Evolutionary conservation across 1,139 yeast species (phyloP), one percentile per base, ranked within the genome.

Genomic region (Keqinozyma sinolaborantium): DNA sequence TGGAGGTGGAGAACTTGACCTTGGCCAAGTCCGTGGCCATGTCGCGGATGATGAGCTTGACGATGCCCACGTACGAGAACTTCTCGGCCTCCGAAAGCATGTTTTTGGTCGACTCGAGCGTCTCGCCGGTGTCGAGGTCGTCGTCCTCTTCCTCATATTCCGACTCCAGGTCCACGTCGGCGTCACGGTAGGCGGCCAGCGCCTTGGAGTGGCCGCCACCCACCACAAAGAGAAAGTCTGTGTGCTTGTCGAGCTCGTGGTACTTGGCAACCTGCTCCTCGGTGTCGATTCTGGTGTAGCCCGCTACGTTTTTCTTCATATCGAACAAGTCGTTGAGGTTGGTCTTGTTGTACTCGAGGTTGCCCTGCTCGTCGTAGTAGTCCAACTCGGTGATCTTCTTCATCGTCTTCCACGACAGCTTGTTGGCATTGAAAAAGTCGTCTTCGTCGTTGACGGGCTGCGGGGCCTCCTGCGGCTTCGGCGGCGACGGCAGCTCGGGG

Each of bases 11-110:
- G 16, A 73, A 65, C 36, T 79, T 73, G 19, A 83, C 52, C 26
- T 64, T 64, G 0, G 95, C 92, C 38, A 88, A 56, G 8, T 79
- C 79, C 1, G 87, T 77, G 7, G 95, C 95, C 84, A 88, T 78
- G 16, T 83, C 86, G 24, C 83, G 84, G 33, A 81, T 72, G 5
- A 84, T 71, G 24, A 94, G 70, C 45, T 85, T 83, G 14, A 84
- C 79, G 9, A 92, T 69, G 0, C 97, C 98, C 4, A 85, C 83
- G 50, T 94, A 94, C 3, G 97, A 97, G 44, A 90, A 84, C 47
- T 86, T 81, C 52, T 94, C 97, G 14, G 83, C 69, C 16, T 87
- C 97, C 3, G 79, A 71, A 19, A 94, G 69, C 78, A 94, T 77
- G 19, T 78, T 74, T 51, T 83, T 87, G 4, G 97, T 92, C 1